These are phyloP conservation scores for Acanthamoeba polyphaga DNA, from an alignment of 208 protist genomes.

Conservation along the genomic window DNA sequence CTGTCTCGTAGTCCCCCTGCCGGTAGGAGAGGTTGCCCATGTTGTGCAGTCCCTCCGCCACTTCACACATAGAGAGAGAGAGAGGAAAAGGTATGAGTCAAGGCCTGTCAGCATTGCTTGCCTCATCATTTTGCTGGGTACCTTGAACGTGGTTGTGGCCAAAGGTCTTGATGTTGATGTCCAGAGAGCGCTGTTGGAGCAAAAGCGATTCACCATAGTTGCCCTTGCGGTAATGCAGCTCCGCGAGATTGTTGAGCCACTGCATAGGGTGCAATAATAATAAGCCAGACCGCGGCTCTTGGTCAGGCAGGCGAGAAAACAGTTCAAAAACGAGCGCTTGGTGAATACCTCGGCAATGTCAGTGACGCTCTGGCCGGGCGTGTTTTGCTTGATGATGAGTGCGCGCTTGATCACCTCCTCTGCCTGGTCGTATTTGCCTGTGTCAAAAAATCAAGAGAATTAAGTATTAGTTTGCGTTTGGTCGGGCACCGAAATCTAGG, in stretches of 20 bases:
- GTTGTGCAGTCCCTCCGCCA: constrained; percentile 51
- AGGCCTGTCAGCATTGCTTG: neutral
- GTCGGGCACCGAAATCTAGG: neutral
- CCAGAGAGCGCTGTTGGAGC: constrained; percentile 56
- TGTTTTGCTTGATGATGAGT: constrained; percentile 66
- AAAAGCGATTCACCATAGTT: constrained; percentile 52
- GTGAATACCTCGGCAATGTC: constrained; percentile 39
- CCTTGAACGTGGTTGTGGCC: constrained; percentile 60
- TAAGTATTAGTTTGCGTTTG: neutral
- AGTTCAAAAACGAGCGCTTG: neutral
- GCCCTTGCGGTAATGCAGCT: constrained; percentile 70
- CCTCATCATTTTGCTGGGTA: neutral
- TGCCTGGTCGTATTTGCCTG: constrained; percentile 70
- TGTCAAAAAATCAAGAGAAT: neutral
- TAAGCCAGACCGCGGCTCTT: neutral
- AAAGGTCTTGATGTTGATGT: constrained; percentile 59
- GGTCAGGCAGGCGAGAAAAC: neutral
- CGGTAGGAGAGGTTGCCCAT: constrained; percentile 72
- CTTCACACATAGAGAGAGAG: neutral
- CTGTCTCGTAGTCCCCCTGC: constrained; percentile 73
- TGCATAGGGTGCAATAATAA: neutral
- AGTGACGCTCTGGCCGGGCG: constrained; percentile 31
- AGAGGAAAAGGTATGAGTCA: neutral
- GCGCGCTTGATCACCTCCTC: constrained; percentile 70
- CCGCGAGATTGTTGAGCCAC: constrained; percentile 53